Conservation (phyloP, 495 filamentous ascomycete species). For the Tetracladium marchalianum region DNA sequence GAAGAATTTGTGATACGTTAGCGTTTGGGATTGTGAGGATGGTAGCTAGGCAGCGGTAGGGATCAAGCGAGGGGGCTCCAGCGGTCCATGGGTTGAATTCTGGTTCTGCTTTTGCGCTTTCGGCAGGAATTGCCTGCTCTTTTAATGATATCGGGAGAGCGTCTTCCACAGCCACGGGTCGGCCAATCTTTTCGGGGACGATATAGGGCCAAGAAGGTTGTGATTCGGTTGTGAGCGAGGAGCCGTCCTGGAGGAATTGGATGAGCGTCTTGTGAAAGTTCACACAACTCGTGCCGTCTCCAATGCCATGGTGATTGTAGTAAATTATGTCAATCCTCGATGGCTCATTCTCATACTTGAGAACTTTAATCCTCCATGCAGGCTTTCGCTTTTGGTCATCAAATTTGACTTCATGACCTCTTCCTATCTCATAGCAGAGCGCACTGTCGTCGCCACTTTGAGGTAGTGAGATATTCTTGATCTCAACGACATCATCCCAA, state of each 20-base stretch:
- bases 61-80: not conserved
- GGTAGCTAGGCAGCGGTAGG: not conserved
- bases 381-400: conserved; percentile 12
- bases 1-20: not conserved
- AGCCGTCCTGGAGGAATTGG: not conserved
- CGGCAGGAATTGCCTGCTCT: not conserved
- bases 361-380: conserved; percentile 19
- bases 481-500: conserved; percentile 8
- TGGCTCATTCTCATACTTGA: conserved; percentile 5
- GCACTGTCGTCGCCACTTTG: conserved; percentile 7
- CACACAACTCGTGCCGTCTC: conserved; percentile 16
- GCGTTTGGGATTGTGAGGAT: conserved; percentile 2
- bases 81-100: not conserved
- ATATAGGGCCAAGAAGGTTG: conserved; percentile 1
- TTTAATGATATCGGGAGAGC: not conserved
- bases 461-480: conserved; percentile 1
- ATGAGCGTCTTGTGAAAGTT: conserved; percentile 19
- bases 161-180: not conserved
- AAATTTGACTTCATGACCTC: conserved; percentile 8
- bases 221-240: not conserved
- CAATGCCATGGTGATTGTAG: conserved; percentile 17
- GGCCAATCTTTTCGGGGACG: not conserved
- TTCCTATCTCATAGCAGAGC: conserved; percentile 3
- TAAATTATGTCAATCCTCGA: conserved; percentile 16
- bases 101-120: not conserved